These are phyloP conservation scores for Fusarium siculi DNA, from an alignment of 2,329 filamentous ascomycete species.

Conservation along the genomic window DNA sequence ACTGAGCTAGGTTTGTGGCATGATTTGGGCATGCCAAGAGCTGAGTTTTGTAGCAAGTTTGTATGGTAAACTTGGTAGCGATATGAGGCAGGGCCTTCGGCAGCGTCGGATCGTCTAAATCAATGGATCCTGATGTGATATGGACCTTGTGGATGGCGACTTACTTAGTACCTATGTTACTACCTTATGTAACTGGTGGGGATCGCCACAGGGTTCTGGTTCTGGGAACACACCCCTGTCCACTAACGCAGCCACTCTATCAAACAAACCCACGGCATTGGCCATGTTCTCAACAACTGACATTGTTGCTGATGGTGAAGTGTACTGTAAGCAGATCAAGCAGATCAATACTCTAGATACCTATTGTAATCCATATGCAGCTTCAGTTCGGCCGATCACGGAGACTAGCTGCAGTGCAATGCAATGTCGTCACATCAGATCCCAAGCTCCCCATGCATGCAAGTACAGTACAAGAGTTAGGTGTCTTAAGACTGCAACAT, in stretches of 20 bases:
- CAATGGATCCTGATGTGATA: background rate
- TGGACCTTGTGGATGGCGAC: background rate
- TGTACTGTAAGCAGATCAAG: background rate
- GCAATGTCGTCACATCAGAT: background rate
- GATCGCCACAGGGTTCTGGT: conserved; percentile 5
- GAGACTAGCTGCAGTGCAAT: background rate
- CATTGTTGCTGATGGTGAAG: background rate
- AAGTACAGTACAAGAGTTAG: background rate
- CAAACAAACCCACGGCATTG: background rate
- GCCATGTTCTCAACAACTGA: background rate
- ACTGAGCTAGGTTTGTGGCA: background rate
- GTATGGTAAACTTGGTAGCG: background rate
- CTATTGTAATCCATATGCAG: background rate
- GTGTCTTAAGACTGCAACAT: background rate
- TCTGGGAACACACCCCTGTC: background rate
- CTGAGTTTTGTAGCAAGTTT: background rate
- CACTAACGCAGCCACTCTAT: conserved; percentile 21
- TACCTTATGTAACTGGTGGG: background rate
- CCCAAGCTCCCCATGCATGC: background rate
- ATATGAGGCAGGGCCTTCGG: conserved; percentile 3
- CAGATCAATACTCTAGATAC: background rate
- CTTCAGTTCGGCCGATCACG: background rate
- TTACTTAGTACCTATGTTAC: background rate
- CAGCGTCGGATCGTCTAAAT: conserved; percentile 15
- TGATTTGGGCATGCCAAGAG: conserved; percentile 20